Percentiles rank a stretch among this genome's conserved stretches.
phyloP scores from a whole-genome alignment of 2,329 filamentous ascomycete genomes.

The Diplodia seriata region DNA sequence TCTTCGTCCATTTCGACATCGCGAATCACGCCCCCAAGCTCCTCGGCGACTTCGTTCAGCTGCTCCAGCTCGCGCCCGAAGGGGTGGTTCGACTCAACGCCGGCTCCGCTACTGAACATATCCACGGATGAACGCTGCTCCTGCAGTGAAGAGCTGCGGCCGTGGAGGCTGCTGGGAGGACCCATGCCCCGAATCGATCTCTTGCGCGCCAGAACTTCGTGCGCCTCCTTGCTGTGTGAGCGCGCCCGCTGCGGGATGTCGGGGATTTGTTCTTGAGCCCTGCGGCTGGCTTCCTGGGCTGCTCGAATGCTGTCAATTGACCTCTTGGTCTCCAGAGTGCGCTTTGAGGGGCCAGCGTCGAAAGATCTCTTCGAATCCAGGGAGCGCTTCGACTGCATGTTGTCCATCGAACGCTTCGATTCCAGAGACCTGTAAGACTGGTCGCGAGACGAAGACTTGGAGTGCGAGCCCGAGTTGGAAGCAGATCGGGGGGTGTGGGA shows the following conservation, averaged over 20 bases:
- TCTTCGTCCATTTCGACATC: conserved; percentile 75
- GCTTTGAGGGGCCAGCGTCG: conserved; percentile 5
- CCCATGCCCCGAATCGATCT: conserved; percentile 62
- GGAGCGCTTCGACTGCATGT: conserved; percentile 23
- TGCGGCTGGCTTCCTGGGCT: conserved; percentile 17
- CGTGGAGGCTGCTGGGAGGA: conserved; percentile 46
- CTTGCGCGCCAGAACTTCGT: conserved; percentile 75
- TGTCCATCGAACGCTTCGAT: conserved; percentile 27
- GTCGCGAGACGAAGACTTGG: conserved; percentile 20
- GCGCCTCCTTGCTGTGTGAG: conserved; percentile 88
- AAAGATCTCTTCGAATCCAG: conserved; percentile 26
- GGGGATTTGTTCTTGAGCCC: conserved; percentile 63
- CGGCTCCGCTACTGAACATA: conserved; percentile 49
- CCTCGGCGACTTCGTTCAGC: conserved; percentile 90
- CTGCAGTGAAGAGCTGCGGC: conserved; percentile 64
- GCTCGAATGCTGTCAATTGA: conserved; percentile 29
- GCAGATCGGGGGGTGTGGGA: conserved; percentile 36
- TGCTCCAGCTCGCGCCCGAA: conserved; percentile 91
- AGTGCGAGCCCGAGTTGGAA: conserved; percentile 34
- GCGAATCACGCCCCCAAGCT: conserved; percentile 69
- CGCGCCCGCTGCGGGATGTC: conserved; percentile 78
- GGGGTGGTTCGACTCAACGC: conserved; percentile 65
- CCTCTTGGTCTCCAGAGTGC: conserved; percentile 12
- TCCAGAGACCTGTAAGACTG: conserved; percentile 21
- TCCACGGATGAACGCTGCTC: conserved; percentile 60